Conservation (phyloP, 179 eudicot genomes). For the Carnegiea gigantea region DNA sequence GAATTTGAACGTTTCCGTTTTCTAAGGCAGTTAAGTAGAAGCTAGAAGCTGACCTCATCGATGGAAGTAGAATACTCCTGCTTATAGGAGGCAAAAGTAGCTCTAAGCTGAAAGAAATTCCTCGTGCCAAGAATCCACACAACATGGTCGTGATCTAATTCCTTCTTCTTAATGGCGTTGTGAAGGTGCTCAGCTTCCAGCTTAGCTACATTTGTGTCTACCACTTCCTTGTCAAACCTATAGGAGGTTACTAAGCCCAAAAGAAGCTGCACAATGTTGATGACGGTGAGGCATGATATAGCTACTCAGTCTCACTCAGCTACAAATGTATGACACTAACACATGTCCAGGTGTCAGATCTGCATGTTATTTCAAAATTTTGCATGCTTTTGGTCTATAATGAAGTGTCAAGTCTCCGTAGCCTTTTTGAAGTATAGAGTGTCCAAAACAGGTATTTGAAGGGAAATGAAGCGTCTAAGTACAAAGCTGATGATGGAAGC, state of each 20-base stretch:
- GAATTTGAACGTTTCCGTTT: neutral
- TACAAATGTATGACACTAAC: too few relatives aligned
- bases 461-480: too few relatives aligned
- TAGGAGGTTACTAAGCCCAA: slow-evolving; percentile 73
- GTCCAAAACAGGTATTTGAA: too few relatives aligned
- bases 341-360: too few relatives aligned
- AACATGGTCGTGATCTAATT: slow-evolving; percentile 56
- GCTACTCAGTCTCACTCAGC: neutral
- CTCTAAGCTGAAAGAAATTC: slow-evolving; percentile 69
- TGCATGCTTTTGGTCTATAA: neutral
- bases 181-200: slow-evolving; percentile 57
- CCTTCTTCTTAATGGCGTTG: slow-evolving; percentile 47
- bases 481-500: too few relatives aligned
- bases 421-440: neutral
- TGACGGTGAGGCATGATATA: neutral
- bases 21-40: neutral
- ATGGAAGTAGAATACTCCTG: slow-evolving; percentile 48
- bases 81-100: slow-evolving; percentile 57
- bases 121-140: slow-evolving; percentile 64
- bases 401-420: neutral
- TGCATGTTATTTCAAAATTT: too few relatives aligned
- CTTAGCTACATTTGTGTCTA: slow-evolving; percentile 53
- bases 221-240: slow-evolving; percentile 60
- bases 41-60: slow-evolving; percentile 46
- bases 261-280: slow-evolving; percentile 49